These are phyloP conservation scores for Torrubiellomyces zombiae DNA, from an alignment of 2,329 filamentous ascomycete genomes.

Conservation along the genomic window DNA sequence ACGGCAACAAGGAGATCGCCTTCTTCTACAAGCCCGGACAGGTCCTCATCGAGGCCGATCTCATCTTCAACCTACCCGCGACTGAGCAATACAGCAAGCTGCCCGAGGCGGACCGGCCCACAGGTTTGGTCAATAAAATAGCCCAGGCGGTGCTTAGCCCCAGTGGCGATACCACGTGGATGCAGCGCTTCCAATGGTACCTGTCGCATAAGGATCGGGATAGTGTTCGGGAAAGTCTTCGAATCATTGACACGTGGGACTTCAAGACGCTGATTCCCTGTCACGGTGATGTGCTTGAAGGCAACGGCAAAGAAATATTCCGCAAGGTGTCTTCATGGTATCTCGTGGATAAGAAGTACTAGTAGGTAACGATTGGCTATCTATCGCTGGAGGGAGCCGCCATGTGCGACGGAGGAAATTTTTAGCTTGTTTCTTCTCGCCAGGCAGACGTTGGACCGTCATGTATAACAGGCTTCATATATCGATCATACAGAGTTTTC, in stretches of 20 bases:
- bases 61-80: slow-evolving; percentile 82
- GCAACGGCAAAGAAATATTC: slow-evolving; percentile 56
- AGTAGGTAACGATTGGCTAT: neutral
- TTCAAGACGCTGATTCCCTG: slow-evolving; percentile 79
- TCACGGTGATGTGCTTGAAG: slow-evolving; percentile 79
- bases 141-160: slow-evolving; percentile 42
- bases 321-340: slow-evolving; percentile 73
- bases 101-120: slow-evolving; percentile 21
- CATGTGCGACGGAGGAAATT: neutral
- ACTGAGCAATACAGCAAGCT: slow-evolving; percentile 69
- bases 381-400: no score
- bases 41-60: slow-evolving; percentile 74
- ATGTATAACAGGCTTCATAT: no score
- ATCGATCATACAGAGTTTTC: no score
- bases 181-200: slow-evolving; percentile 77
- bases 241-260: slow-evolving; percentile 60
- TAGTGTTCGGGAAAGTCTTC: slow-evolving; percentile 54
- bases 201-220: slow-evolving; percentile 42
- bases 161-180: slow-evolving; percentile 49
- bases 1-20: slow-evolving; percentile 76
- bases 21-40: slow-evolving; percentile 66
- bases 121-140: slow-evolving; percentile 23
- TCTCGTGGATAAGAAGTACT: slow-evolving; percentile 27
- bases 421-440: no score
- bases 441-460: no score